These are phyloP conservation scores for Protea cynaroides DNA, from an alignment of 164 flowering plant genomes.

Conservation along the genomic window DNA sequence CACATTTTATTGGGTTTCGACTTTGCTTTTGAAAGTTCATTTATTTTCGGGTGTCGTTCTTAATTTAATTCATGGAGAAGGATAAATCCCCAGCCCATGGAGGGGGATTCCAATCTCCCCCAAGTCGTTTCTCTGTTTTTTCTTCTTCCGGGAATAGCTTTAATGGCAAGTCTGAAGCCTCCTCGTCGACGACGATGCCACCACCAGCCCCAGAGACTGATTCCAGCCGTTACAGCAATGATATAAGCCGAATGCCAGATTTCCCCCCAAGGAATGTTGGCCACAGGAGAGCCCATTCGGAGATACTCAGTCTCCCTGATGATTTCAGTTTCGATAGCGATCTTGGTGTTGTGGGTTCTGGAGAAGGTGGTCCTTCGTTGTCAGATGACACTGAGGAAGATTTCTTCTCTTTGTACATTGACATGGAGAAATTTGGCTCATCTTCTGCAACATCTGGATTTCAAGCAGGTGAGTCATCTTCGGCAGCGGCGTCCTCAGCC, in stretches of 20 bases:
- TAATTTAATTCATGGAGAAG: conserved; percentile 18
- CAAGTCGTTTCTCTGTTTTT: conserved; percentile 14
- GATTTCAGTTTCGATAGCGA: conserved; percentile 93
- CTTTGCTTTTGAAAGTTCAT: background rate
- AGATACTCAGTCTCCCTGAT: conserved; percentile 90
- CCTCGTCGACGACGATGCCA: conserved; percentile 9
- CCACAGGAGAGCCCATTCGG: conserved; percentile 94
- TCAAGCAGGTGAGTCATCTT: conserved; percentile 51
- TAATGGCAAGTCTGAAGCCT: conserved; percentile 11
- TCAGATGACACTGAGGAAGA: conserved; percentile 97
- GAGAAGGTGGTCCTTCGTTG: conserved; percentile 67
- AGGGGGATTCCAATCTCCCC: conserved; percentile 19
- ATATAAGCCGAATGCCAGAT: conserved; percentile 86
- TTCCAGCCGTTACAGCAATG: conserved; percentile 64
- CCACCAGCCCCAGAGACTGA: conserved; percentile 36
- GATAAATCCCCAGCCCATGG: conserved; percentile 18
- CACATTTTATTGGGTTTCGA: background rate
- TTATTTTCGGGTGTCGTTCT: background rate
- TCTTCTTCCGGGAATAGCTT: conserved; percentile 7
- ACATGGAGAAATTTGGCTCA: conserved; percentile 20
- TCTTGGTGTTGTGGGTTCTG: conserved; percentile 79
- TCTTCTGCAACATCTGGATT: conserved; percentile 55
- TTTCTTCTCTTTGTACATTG: conserved; percentile 40
- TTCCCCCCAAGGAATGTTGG: conserved; percentile 73
- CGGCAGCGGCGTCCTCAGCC: conserved; percentile 19